Conservation (phyloP, 495 filamentous ascomycete species). For the Haplographium delicatum region DNA sequence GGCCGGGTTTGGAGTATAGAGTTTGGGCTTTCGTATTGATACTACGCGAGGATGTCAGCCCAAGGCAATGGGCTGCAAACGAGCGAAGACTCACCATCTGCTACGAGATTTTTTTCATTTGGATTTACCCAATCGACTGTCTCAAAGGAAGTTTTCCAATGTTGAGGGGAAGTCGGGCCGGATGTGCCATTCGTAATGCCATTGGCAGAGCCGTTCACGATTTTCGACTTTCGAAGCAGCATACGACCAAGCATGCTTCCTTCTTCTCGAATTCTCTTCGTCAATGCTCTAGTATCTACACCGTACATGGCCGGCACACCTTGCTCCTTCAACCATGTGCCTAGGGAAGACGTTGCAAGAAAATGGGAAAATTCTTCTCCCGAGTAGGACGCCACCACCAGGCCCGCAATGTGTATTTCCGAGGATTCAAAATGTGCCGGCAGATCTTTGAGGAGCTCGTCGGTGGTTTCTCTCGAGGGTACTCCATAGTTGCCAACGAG, state of each 20-base stretch:
- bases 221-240: constrained; percentile 59
- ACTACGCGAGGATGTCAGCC: constrained; percentile 50
- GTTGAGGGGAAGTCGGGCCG: constrained; percentile 30
- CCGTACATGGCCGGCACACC: constrained; percentile 94
- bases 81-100: constrained; percentile 67
- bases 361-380: constrained; percentile 94
- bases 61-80: constrained; percentile 5
- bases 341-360: constrained; percentile 82
- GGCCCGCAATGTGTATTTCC: constrained; percentile 86
- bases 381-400: constrained; percentile 84
- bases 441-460: constrained; percentile 74
- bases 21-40: constrained; percentile 73
- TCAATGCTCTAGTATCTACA: constrained; percentile 89
- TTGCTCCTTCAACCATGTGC: constrained; percentile 92
- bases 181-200: constrained; percentile 27
- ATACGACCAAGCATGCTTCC: constrained; percentile 96
- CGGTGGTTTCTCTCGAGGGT: constrained; percentile 74
- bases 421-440: constrained; percentile 88
- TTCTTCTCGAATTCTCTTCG: constrained; percentile 86
- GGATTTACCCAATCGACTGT: constrained; percentile 83
- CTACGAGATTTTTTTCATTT: constrained; percentile 85
- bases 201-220: constrained; percentile 43
- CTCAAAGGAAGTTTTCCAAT: constrained; percentile 69
- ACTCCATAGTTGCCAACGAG: constrained; percentile 94
- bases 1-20: constrained; percentile 66